Base-by-base conservation (phyloP, 495 filamentous ascomycete species). In the Podospora comata region DNA sequence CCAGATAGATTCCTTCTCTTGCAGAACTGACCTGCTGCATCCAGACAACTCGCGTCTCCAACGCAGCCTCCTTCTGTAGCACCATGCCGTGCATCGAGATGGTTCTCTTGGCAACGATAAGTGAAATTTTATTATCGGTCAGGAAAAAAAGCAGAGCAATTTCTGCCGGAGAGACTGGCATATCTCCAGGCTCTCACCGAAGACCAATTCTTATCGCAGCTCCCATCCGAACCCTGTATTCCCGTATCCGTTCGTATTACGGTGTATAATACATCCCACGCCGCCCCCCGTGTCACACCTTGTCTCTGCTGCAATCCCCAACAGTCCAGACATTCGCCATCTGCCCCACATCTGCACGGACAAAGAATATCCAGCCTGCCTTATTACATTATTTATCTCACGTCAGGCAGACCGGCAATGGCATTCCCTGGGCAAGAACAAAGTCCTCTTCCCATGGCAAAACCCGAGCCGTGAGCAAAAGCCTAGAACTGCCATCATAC, bases 211-310 rank as follows among this genome's bases (percentile, higher is more conserved):
- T 58, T 58, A 58, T 58, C 55, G 13, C 55, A 58, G n/a, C 55
- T 58, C 55, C 23, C 55, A 20, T 58, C 55, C 55, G 55, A 58
- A 58, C 55, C 55, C 55, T 58, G 55, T 26, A 58, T 58, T 19
- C 55, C 55, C 55, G 23, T 13, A 58, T 58, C 55, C 55, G 55
- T 58, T 20, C n/a, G 2, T 48, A 13, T 13, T 48, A 13, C 13
- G 39, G 39, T 48, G 39, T 48, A 48, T 48, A 48, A 11, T 48
- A 48, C 39, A 11, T 48, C 39, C 39, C 39, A 48, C 18, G 39
- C 2, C 15, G 2, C 39, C 39, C 23, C 55, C 55, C n/a, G n/a
- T 58, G 18, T 58, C 55, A 58, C 55, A 58, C 55, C 55, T 58
- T 32, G 30, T 32, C 30, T 32, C 18, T 19, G 20, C n/a, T 23